Conservation (phyloP, 2,329 filamentous ascomycete genomes). For the Bipolaris cookei region DNA sequence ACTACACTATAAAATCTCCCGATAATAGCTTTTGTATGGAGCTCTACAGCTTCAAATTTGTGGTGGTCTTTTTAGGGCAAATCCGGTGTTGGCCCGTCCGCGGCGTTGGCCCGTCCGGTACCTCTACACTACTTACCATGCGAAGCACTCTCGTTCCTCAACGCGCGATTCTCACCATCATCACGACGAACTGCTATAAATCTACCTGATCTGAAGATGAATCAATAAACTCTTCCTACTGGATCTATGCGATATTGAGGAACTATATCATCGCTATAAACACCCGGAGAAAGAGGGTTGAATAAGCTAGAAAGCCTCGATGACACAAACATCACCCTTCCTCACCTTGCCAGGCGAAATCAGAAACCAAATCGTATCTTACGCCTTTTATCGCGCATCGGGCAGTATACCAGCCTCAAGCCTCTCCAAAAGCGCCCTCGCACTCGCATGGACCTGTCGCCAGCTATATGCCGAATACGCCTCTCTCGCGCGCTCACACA, state of each 20-base stretch:
- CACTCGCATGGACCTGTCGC: conserved; percentile 25
- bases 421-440: conserved; percentile 17
- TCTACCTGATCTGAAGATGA: neutral
- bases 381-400: conserved; percentile 16
- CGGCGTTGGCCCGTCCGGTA: no score
- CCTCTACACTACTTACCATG: no score
- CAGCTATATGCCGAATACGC: conserved; percentile 25
- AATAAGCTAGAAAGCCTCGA: neutral
- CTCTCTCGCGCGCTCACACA: conserved; percentile 13
- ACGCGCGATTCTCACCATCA: no score
- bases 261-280: neutral
- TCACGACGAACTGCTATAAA: neutral
- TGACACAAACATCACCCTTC: conserved; percentile 5
- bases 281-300: neutral
- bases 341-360: conserved; percentile 27
- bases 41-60: no score
- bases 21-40: no score
- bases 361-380: conserved; percentile 24
- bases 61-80: no score
- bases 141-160: no score
- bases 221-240: no score
- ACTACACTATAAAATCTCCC: no score
- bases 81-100: no score
- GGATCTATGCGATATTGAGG: neutral
- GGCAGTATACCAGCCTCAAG: conserved; percentile 14